Evolutionary conservation across 768 basidiomycete species (phyloP).

Genomic region (Leccinellum luteum): DNA sequence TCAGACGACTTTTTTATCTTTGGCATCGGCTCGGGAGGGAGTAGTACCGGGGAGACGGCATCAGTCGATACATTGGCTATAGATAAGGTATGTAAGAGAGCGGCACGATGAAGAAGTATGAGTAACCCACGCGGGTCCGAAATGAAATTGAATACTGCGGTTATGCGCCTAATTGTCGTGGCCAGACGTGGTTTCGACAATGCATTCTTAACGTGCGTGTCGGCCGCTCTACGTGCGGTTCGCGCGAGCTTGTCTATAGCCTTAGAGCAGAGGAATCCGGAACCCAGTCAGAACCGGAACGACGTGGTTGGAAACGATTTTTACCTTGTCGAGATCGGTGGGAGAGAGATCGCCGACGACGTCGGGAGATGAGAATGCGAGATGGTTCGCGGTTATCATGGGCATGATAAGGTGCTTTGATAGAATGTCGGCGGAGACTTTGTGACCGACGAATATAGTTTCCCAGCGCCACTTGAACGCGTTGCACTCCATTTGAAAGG

Average conservation of each 20-base stretch:
- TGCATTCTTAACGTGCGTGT: constrained; percentile 71
- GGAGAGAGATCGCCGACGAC: constrained; percentile 53
- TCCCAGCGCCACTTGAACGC: constrained; percentile 82
- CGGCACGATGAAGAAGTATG: constrained; percentile 6
- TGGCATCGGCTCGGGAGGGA: constrained; percentile 16
- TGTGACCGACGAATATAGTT: constrained; percentile 60
- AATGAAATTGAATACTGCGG: constrained; percentile 67
- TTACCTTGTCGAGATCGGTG: constrained; percentile 65
- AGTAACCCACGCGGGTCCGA: constrained; percentile 59
- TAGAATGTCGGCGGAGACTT: constrained; percentile 64
- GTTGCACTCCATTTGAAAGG: constrained; percentile 57
- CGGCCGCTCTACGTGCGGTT: constrained; percentile 62
- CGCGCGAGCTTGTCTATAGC: constrained; percentile 68
- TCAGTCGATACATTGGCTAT: constrained; percentile 53
- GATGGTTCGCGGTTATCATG: constrained; percentile 66
- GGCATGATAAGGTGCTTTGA: constrained; percentile 79
- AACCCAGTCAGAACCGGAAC: constrained; percentile 2
- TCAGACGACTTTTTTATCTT: constrained; percentile 13
- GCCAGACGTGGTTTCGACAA: constrained; percentile 67
- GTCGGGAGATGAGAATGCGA: constrained; percentile 63
- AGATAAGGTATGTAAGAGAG: constrained; percentile 13
- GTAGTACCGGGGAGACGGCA: constrained; percentile 45
- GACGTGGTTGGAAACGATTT: background rate
- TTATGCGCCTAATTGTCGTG: constrained; percentile 66
- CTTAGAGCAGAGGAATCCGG: constrained; percentile 34